Base-by-base conservation (phyloP, 768 basidiomycete genomes). In the Termitomyces sp. region DNA sequence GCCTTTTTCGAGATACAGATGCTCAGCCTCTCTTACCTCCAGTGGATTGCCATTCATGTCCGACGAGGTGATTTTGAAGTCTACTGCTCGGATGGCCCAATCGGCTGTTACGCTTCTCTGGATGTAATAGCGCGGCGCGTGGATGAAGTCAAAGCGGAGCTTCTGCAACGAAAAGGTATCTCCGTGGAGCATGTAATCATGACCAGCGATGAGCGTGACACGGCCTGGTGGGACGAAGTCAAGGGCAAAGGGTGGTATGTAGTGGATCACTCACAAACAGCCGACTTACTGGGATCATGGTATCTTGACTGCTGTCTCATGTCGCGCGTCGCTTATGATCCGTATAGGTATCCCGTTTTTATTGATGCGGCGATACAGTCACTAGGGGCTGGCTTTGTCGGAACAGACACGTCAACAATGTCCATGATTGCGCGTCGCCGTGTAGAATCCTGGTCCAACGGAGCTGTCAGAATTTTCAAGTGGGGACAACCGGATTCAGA, bases 291-390 rank as follows among this genome's bases (percentile, higher is more conserved):
- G 55, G 80, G 81, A 9, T 65, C 65, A 43, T 84, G 82, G 83
- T 82, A 58, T 62, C 38, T 8, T 49, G 11, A 35, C 42, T 48
- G 44, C 46, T 19, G 3, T 51, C 17, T 26, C 24, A 30, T 11
- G 24, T 35, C 11, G 45, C 45, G 40, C 34, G 37, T 40, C 24
- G 24, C 24, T 38, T 21, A 30, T 35, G 34, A 41, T 42, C 14
- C 53, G 50, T 54, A 30, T 55, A 87, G 87, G 85, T 85, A 87
- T 66, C 84, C 87, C 12, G 70, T 86, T n/a, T 68, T 90, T 48
- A 77, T 90, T 49, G 88, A 90, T 62, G 85, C 86, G 3, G 82
- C 80, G 9, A 79, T 88, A 54, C 89, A 90, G 62, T 85, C 85
- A 0, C 71, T 70, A 38, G 87, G 82, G 21, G 65, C 74, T 11